These are phyloP conservation scores for Vitis rupestris DNA, from an alignment of 164 flowering plant genomes.

Conservation along the genomic window DNA sequence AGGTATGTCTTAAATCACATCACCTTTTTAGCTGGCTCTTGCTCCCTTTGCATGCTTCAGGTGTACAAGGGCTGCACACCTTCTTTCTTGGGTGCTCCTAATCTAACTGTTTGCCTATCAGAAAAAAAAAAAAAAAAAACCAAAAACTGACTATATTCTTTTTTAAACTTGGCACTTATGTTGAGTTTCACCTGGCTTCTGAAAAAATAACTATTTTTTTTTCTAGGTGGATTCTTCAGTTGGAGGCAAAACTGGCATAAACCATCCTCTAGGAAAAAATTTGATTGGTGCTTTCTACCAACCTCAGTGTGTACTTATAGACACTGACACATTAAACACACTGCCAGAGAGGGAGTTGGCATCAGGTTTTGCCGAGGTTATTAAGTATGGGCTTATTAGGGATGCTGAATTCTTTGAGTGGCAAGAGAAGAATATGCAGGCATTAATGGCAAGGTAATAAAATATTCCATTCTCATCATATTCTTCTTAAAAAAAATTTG, in stretches of 20 bases:
- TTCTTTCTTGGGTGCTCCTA: no score
- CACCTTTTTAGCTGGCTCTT: neutral
- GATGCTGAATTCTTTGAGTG: slow-evolving; percentile 94
- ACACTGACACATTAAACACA: slow-evolving; percentile 88
- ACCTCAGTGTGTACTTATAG: slow-evolving; percentile 95
- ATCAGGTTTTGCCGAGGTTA: slow-evolving; percentile 91
- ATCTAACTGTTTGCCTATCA: no score
- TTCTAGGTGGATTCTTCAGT: slow-evolving; percentile 97
- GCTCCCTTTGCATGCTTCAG: no score
- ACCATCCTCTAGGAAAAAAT: slow-evolving; percentile 90
- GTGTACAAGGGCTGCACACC: no score
- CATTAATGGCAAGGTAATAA: slow-evolving; percentile 71
- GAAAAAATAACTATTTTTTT: neutral
- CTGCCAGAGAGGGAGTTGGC: slow-evolving; percentile 93
- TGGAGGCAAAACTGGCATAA: slow-evolving; percentile 98
- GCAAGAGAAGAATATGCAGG: slow-evolving; percentile 92
- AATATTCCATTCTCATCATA: neutral
- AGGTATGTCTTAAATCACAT: slow-evolving; percentile 43
- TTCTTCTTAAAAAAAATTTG: neutral
- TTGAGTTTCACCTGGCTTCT: neutral
- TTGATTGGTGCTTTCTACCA: slow-evolving; percentile 98
- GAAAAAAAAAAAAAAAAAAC: no score
- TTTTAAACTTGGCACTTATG: neutral
- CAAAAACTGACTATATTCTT: no score
- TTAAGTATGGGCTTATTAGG: slow-evolving; percentile 96